A percentile compares a stretch with the other conserved stretches of the same genome.
These are phyloP conservation scores for Petrea volubilis DNA, from an alignment of 257 asterid genomes.

Conservation along the genomic window DNA sequence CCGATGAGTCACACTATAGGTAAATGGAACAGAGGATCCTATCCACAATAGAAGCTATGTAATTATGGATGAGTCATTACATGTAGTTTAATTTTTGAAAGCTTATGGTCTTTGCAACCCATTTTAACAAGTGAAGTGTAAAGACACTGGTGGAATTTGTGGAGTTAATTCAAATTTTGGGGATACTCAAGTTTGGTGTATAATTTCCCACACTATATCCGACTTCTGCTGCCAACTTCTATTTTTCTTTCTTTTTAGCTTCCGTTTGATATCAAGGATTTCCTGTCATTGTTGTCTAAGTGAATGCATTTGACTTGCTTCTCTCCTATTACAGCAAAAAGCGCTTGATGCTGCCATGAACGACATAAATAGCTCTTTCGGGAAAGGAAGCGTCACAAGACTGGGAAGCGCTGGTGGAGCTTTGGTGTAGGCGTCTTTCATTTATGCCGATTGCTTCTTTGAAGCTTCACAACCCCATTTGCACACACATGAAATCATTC, in stretches of 20 bases:
- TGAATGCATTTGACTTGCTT: constrained; percentile 12
- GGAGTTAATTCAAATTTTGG: neutral
- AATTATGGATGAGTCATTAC: neutral
- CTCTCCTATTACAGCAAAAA: constrained; percentile 62
- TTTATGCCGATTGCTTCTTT: constrained; percentile 7
- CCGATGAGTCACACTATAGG: too few species aligned
- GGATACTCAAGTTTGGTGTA: neutral
- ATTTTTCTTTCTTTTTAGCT: neutral
- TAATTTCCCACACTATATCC: neutral
- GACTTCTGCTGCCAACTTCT: neutral
- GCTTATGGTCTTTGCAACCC: neutral
- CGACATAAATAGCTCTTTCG: constrained; percentile 91
- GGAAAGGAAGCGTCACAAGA: constrained; percentile 97
- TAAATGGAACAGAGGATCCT: too few species aligned
- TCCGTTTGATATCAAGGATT: neutral
- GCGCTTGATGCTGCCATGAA: constrained; percentile 97
- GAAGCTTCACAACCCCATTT: neutral
- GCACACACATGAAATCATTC: neutral
- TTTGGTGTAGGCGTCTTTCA: constrained; percentile 68
- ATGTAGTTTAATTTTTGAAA: neutral
- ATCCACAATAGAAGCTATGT: too few species aligned
- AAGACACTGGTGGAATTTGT: neutral
- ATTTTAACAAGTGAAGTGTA: neutral
- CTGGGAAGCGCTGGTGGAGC: constrained; percentile 99
- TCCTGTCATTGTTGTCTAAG: neutral